Conservation (phyloP, 495 filamentous ascomycete genomes). For the Aspergillus funiculosus region DNA sequence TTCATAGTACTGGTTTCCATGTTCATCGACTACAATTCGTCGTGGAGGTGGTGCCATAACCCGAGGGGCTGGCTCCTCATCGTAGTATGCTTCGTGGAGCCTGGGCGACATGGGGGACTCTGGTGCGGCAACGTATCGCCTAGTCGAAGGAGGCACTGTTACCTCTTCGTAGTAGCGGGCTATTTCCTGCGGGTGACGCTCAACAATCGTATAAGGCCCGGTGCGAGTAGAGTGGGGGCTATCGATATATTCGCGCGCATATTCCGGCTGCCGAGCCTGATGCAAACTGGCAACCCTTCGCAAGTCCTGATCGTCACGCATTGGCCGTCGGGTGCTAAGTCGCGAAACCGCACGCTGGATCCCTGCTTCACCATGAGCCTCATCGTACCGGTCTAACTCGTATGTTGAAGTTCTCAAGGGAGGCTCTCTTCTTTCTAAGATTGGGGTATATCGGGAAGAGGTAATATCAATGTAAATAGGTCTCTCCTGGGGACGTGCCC, state of each 20-base stretch:
- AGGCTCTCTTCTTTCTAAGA: constrained; percentile 33
- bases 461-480: constrained; percentile 46
- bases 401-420: constrained; percentile 29
- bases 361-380: constrained; percentile 32
- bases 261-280: constrained; percentile 45
- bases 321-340: constrained; percentile 33
- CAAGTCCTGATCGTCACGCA: constrained; percentile 52
- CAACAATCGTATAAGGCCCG: constrained; percentile 55
- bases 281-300: constrained; percentile 55
- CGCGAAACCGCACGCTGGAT: constrained; percentile 39
- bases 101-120: constrained; percentile 55
- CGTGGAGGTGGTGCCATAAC: constrained; percentile 55
- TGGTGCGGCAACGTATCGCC: constrained; percentile 45
- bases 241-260: constrained; percentile 42
- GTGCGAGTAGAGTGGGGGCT: constrained; percentile 48
- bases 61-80: constrained; percentile 35
- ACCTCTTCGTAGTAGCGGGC: constrained; percentile 55
- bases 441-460: constrained; percentile 41
- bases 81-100: constrained; percentile 44
- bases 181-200: constrained; percentile 43
- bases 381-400: constrained; percentile 35
- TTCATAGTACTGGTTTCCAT: constrained; percentile 65
- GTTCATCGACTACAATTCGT: constrained; percentile 63
- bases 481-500: constrained; percentile 38
- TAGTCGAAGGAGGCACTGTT: constrained; percentile 30